A percentile compares a stretch with the other conserved stretches of the same genome.
phyloP scores from a whole-genome alignment of 2,329 filamentous ascomycete species.

The Thelonectria olida region DNA sequence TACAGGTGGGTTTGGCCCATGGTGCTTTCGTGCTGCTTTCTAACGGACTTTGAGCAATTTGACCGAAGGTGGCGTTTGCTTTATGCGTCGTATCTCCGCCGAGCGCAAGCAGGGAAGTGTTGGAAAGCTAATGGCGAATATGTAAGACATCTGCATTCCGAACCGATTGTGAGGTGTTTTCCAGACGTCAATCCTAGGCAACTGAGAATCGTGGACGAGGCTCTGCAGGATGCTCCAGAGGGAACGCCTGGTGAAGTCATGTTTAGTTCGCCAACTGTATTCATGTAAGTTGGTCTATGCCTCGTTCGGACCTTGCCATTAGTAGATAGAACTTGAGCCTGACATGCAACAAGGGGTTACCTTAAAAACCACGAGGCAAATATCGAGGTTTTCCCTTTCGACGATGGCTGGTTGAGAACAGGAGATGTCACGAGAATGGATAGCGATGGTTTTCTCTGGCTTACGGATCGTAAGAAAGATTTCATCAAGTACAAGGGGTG shows the following conservation, averaged over 20 bases:
- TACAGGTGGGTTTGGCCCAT: background rate
- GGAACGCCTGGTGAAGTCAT: background rate
- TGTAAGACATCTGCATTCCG: background rate
- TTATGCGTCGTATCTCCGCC: background rate
- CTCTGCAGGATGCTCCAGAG: background rate
- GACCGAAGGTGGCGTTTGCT: background rate
- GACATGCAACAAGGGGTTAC: background rate
- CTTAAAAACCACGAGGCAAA: background rate
- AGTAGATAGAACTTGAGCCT: too few species aligned
- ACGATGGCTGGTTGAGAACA: background rate
- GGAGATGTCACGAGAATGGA: background rate
- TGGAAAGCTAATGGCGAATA: background rate
- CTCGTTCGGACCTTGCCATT: background rate
- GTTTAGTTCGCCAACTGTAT: background rate
- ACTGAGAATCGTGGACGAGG: background rate
- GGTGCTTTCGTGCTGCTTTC: background rate
- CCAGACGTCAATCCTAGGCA: background rate
- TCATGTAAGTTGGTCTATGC: background rate
- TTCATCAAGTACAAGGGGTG: background rate
- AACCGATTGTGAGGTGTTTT: background rate
- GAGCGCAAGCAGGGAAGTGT: background rate
- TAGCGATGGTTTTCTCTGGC: background rate
- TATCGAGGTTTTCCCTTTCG: background rate
- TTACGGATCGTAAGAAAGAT: background rate
- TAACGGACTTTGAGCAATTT: background rate